Base-by-base conservation (phyloP, 306 rosid genomes). In the Quercus aquifolioides region DNA sequence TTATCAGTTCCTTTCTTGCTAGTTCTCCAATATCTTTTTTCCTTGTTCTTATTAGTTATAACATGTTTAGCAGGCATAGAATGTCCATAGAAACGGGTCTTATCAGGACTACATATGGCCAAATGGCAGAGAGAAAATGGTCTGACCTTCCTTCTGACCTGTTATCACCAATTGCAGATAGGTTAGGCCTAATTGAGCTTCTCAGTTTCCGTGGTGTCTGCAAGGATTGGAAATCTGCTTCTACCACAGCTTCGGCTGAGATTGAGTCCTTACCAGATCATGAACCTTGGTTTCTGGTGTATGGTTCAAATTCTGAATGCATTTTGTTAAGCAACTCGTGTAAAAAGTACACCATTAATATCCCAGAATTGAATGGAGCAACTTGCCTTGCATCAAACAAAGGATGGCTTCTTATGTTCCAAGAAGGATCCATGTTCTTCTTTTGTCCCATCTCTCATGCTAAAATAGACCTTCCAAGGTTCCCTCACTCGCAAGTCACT, bases 351-450 rank as follows among this genome's bases (percentile, higher is more conserved):
- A 30, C 64, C 1, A 21, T 75, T n/a, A 31, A 14, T 14, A 43
- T 82, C 4, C 87, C 76, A 0, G 74, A 82, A 43, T 54, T 87
- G 4, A 73, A 64, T 1, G 78, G 60, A 0, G 78, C 82, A 28
- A 80, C 82, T 54, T 85, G 88, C 83, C 85, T 85, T 23, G 83
- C 87, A 25, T 85, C 90, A 0, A 9, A 38, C 14, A 38, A 23
- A 54, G 90, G 88, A 41, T 85, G 90, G 90, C 69, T 85, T 51
- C 84, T 87, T 13, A 3, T 87, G 5, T 74, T 69, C 69, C 25
- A 59, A 1, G 5, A 52, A 3, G 70, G 78, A 15, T 67, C 84
- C 2, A 1, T 76, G 56, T 81, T 87, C 73, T 83, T 86, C 75
- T 81, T 81, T 15, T 67, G 78, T 55, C 87, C 90, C 5, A 76